A percentile compares a stretch with the other conserved stretches of the same genome.
Conservation (phyloP, 192 early-diverging fungal genomes). For the Haplosporangium gracile region DNA sequence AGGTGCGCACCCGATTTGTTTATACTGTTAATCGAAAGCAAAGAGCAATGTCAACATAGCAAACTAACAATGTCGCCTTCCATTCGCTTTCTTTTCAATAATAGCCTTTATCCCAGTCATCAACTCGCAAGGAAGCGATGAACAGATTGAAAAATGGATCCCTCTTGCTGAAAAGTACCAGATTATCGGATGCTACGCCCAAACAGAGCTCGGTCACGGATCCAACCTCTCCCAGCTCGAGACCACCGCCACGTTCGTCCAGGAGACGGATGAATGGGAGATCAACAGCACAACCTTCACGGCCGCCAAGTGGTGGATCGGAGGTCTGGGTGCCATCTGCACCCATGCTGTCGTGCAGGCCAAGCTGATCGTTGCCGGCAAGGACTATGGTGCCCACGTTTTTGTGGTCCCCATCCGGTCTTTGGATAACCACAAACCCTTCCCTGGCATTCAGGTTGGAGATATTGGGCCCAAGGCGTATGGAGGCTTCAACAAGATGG, state of each 20-base stretch:
- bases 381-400: constrained; percentile 73
- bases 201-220: constrained; percentile 80
- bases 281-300: constrained; percentile 84
- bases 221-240: constrained; percentile 88
- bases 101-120: constrained; percentile 83
- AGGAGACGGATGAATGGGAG: constrained; percentile 89
- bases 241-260: constrained; percentile 86
- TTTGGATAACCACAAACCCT: constrained; percentile 68
- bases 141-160: constrained; percentile 82
- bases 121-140: constrained; percentile 74
- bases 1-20: neutral
- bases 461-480: constrained; percentile 77
- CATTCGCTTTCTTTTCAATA: neutral
- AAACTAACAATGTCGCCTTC: neutral
- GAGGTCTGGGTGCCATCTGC: constrained; percentile 76
- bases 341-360: constrained; percentile 76
- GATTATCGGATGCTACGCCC: constrained; percentile 90
- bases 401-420: constrained; percentile 76
- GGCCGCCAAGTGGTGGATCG: constrained; percentile 77
- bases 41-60: neutral
- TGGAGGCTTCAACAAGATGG: constrained; percentile 61
- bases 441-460: constrained; percentile 71
- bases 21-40: neutral
- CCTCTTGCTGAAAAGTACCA: constrained; percentile 73
- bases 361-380: constrained; percentile 67